Conservation (phyloP, 169 alveolate species). For the Plasmodium cynomolgi region DNA sequence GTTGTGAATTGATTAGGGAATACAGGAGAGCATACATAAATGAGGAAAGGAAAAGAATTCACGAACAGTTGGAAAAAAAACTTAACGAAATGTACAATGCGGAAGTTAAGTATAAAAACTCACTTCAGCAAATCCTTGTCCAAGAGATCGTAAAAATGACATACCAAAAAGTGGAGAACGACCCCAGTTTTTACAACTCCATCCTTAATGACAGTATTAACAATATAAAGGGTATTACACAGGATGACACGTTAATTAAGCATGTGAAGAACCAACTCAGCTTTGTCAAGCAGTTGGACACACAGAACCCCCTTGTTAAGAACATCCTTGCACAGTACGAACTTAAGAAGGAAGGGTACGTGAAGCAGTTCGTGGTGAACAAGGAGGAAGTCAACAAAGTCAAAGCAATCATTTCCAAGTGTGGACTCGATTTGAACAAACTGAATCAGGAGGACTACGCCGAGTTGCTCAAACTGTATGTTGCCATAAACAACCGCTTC, state of each 20-base stretch:
- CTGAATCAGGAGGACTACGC: constrained; percentile 14
- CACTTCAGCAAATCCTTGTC: constrained; percentile 28
- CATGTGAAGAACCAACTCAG: constrained; percentile 3
- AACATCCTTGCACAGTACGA: constrained; percentile 48
- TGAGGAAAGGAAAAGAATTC: constrained; percentile 15
- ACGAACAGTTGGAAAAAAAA: constrained; percentile 42
- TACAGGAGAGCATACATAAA: constrained; percentile 37
- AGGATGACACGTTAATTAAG: constrained; percentile 44
- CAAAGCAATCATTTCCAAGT: constrained; percentile 8
- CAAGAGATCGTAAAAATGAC: constrained; percentile 39
- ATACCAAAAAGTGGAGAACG: constrained; percentile 4
- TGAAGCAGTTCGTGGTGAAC: constrained; percentile 17
- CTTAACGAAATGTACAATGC: constrained; percentile 52
- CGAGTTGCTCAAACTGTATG: constrained; percentile 9
- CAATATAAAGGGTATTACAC: background rate
- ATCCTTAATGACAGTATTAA: constrained; percentile 40
- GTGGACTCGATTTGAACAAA: constrained; percentile 3
- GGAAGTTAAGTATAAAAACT: constrained; percentile 41
- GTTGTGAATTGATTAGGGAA: background rate
- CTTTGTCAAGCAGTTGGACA: constrained; percentile 2
- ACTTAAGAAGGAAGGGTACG: constrained; percentile 18
- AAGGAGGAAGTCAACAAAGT: constrained; percentile 26
- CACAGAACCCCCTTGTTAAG: constrained; percentile 18
- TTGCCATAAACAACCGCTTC: constrained; percentile 26
- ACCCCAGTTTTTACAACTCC: constrained; percentile 8